These are phyloP conservation scores for Phaeosphaeria sp. DNA, from an alignment of 2,329 filamentous ascomycete species.

Conservation along the genomic window DNA sequence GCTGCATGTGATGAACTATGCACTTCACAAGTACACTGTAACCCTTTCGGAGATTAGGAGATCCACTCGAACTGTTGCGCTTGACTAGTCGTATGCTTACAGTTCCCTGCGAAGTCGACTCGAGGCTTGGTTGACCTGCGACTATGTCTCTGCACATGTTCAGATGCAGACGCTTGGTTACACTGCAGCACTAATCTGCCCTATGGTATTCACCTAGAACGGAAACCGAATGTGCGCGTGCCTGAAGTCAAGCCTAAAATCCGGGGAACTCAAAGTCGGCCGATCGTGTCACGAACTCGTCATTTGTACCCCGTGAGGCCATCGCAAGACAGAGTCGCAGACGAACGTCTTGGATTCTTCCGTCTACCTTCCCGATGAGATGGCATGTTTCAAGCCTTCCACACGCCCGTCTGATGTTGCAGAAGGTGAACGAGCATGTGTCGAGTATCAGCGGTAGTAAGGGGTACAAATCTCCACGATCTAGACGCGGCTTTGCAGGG, in stretches of 20 bases:
- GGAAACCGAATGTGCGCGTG: constrained; percentile 31
- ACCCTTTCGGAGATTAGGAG: constrained; percentile 5
- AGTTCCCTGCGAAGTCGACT: neutral
- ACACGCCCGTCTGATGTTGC: constrained; percentile 2
- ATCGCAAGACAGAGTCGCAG: constrained; percentile 22
- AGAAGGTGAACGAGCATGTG: constrained; percentile 2
- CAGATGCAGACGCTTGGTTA: constrained; percentile 7
- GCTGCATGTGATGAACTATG: constrained; percentile 37
- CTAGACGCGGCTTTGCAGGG: neutral
- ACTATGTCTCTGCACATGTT: constrained; percentile 1
- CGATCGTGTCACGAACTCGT: constrained; percentile 17
- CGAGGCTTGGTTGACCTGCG: neutral
- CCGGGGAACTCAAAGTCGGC: constrained; percentile 9
- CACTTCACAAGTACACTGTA: constrained; percentile 6
- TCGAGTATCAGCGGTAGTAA: constrained; percentile 1
- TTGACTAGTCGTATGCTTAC: constrained; percentile 8
- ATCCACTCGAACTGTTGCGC: constrained; percentile 1
- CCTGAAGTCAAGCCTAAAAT: constrained; percentile 20
- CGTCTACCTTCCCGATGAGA: constrained; percentile 20
- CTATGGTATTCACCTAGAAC: constrained; percentile 30
- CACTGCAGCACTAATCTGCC: constrained; percentile 23
- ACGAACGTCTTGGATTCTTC: constrained; percentile 1
- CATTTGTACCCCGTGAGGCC: constrained; percentile 28
- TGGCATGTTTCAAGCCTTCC: constrained; percentile 7
- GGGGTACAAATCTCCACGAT: constrained; percentile 7